Conservation (phyloP, 495 filamentous ascomycete species). For the Xylaria palmicola region DNA sequence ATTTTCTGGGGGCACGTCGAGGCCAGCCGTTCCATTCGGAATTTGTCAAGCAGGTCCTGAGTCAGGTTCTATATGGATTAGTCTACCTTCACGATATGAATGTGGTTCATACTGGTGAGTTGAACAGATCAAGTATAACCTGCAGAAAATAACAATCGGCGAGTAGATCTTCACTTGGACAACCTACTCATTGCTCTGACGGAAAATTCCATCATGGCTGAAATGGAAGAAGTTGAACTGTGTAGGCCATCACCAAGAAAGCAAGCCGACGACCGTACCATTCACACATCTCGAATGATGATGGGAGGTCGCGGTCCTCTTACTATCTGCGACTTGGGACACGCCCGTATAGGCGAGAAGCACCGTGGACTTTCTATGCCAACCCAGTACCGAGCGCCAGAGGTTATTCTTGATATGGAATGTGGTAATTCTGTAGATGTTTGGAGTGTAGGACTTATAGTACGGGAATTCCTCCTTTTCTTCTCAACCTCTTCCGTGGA, state of each 20-base stretch:
- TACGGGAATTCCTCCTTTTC: neutral
- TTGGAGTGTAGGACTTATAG: slow-evolving; percentile 4
- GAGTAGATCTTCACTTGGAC: slow-evolving; percentile 9
- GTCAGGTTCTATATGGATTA: slow-evolving; percentile 10
- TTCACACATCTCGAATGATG: slow-evolving; percentile 18
- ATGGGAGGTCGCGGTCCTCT: slow-evolving; percentile 12
- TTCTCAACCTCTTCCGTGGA: neutral
- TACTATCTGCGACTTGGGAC: slow-evolving; percentile 18
- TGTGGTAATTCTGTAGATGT: neutral
- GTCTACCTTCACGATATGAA: slow-evolving; percentile 16
- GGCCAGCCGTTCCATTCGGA: neutral
- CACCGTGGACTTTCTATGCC: slow-evolving; percentile 15
- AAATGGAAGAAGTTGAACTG: slow-evolving; percentile 5
- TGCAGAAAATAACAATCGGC: neutral
- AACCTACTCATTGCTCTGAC: slow-evolving; percentile 14
- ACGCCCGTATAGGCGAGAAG: slow-evolving; percentile 14
- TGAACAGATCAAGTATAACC: neutral
- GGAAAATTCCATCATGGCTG: slow-evolving; percentile 1
- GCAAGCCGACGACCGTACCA: slow-evolving; percentile 13
- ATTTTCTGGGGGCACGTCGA: slow-evolving; percentile 8
- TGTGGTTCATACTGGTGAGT: slow-evolving; percentile 19
- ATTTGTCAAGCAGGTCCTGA: neutral
- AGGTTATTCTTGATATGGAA: slow-evolving; percentile 1
- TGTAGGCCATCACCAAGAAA: slow-evolving; percentile 13
- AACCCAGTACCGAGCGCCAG: slow-evolving; percentile 1